Evolutionary conservation across 1,139 yeast genomes (phyloP).

Genomic region (Zhuliangozyma blackwelliae): DNA sequence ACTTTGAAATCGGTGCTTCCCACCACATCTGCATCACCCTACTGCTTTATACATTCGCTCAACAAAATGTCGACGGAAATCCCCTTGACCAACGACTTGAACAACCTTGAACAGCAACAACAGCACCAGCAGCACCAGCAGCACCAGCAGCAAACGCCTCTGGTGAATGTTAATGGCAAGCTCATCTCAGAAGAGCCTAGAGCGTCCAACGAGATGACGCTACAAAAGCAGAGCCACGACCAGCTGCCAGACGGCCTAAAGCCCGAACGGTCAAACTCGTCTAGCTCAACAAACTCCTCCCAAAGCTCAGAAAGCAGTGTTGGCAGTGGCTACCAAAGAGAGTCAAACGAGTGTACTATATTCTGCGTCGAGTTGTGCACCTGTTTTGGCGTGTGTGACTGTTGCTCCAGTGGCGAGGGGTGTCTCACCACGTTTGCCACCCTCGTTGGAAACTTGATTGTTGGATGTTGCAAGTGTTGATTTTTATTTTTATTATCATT

Average conservation of each 20-base stretch:
- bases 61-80: too few species aligned
- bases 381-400: constrained; percentile 42
- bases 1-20: too few species aligned
- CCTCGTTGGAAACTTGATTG: constrained; percentile 35
- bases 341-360: constrained; percentile 40
- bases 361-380: constrained; percentile 36
- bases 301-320: constrained; percentile 17
- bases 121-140: not conserved
- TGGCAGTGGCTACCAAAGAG: constrained; percentile 34
- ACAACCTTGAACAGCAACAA: not conserved
- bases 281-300: constrained; percentile 4
- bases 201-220: too few species aligned
- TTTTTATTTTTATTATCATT: too few species aligned
- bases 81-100: too few species aligned
- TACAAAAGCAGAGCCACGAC: too few species aligned
- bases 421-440: constrained; percentile 34
- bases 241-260: not conserved
- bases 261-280: not conserved
- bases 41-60: too few species aligned
- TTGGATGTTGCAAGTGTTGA: constrained; percentile 33
- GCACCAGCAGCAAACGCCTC: too few species aligned
- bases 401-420: constrained; percentile 45
- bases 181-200: not conserved
- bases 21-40: too few species aligned
- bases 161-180: not conserved